Evolutionary conservation across 306 rosid genomes (phyloP).

Genomic region (Prunus salicina): DNA sequence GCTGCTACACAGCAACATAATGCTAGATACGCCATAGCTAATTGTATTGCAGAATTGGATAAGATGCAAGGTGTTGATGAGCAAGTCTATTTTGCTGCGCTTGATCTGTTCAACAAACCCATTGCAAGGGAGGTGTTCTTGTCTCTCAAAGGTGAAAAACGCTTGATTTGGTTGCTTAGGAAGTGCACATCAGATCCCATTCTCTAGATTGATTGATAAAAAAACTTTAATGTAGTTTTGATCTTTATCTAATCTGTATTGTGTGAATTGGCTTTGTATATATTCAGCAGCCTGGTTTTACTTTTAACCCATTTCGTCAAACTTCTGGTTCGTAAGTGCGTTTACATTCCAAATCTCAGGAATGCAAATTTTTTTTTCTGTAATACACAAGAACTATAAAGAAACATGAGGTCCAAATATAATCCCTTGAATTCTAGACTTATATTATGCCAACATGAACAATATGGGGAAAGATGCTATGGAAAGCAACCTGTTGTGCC

Average conservation of each 20-base stretch:
- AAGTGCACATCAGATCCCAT: conserved; percentile 41
- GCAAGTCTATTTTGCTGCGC: conserved; percentile 58
- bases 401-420: too few species aligned
- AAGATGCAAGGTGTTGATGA: conserved; percentile 57
- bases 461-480: too few species aligned
- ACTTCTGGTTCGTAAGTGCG: background rate
- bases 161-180: conserved; percentile 60
- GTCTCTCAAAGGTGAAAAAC: conserved; percentile 60
- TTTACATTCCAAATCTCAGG: background rate
- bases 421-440: too few species aligned
- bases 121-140: conserved; percentile 64
- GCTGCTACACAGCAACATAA: conserved; percentile 51
- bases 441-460: too few species aligned
- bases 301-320: background rate
- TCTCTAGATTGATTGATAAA: conserved; percentile 12
- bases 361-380: too few species aligned
- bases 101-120: conserved; percentile 66
- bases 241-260: background rate
- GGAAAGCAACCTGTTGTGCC: too few species aligned
- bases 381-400: too few species aligned
- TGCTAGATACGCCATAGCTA: conserved; percentile 50
- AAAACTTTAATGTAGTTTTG: background rate
- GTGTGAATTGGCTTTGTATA: background rate
- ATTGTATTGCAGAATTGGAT: conserved; percentile 66
- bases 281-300: background rate